Conservation (phyloP, 257 asterid genomes). For the Solanum sejunctum region DNA sequence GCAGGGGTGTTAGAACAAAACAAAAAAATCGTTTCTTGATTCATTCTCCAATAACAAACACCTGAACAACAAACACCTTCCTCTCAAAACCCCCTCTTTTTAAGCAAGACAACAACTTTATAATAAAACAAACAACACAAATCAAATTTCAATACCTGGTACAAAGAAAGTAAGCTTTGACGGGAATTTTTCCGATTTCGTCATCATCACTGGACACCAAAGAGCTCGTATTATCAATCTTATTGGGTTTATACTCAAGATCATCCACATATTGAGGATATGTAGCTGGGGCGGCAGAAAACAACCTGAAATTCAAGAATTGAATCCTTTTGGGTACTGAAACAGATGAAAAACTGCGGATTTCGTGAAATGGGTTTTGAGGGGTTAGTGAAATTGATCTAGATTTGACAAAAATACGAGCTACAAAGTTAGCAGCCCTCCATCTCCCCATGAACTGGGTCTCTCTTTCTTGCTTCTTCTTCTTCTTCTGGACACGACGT, state of each 20-base stretch:
- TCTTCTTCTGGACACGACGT: background rate
- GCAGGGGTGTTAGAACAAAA: background rate
- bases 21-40: background rate
- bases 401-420: constrained; percentile 30
- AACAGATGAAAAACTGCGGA: constrained; percentile 4
- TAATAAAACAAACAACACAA: background rate
- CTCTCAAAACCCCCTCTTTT: background rate
- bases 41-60: background rate
- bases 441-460: constrained; percentile 88
- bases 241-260: constrained; percentile 24
- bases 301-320: constrained; percentile 31
- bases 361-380: constrained; percentile 9
- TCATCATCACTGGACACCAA: constrained; percentile 22
- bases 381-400: background rate
- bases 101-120: background rate
- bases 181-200: constrained; percentile 53
- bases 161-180: constrained; percentile 72
- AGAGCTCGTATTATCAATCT: constrained; percentile 7
- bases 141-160: constrained; percentile 56
- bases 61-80: background rate
- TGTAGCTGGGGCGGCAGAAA: constrained; percentile 58
- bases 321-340: constrained; percentile 11
- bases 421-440: constrained; percentile 45
- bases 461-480: background rate
- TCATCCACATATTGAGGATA: constrained; percentile 42